Evolutionary conservation across 805 yeast species (phyloP), one percentile per base, ranked within the genome.

Genomic region (Wickerhamiella nectarea): DNA sequence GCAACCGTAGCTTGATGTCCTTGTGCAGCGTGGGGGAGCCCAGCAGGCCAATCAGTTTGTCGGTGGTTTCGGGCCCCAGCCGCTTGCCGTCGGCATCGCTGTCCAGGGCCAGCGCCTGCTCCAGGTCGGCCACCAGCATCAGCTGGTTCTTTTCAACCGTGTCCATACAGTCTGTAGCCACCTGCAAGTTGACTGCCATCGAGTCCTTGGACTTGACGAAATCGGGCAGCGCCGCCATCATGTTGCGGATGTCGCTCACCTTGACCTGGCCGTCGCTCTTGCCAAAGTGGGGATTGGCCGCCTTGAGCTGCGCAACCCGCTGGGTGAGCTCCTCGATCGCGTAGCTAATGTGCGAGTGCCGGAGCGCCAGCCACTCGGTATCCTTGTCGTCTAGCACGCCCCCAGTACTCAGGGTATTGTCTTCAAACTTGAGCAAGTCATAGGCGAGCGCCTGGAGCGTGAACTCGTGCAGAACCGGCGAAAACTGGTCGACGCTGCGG

Each of bases 381-480:
- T 85, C 94, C 21, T 65, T 51, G 43, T 76, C 80, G 44, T 72
- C 69, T 38, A 80, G 64, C 44, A 64, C 70, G 3, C 83, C 68
- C 14, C 44, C 44, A 55, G 78, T 82, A 57, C 74, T 79, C n/a
- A 56, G 55, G 50, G 70, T 65, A 43, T 65, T 60, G 59, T 62
- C 64, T 52, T 56, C 51, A 36, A 69, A 64, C n/a, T 62, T 56
- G 29, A 65, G 72, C 24, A 80, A 62, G 59, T 89, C 98, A 64
- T 80, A 79, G 15, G 87, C 80, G 82, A 87, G 78, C 4, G 96
- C 87, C 62, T 89, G 94, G 61, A 87, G 91, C 19, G 80, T 74
- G 61, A 87, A 84, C 58, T 85, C 95, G 60, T 91, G 97, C 44
- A 87, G 62, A 38, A 91, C 58, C 0, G 96, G 95, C 6, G 91